Conservation (phyloP, 208 protist species). For the Trichomonas vaginalis region DNA sequence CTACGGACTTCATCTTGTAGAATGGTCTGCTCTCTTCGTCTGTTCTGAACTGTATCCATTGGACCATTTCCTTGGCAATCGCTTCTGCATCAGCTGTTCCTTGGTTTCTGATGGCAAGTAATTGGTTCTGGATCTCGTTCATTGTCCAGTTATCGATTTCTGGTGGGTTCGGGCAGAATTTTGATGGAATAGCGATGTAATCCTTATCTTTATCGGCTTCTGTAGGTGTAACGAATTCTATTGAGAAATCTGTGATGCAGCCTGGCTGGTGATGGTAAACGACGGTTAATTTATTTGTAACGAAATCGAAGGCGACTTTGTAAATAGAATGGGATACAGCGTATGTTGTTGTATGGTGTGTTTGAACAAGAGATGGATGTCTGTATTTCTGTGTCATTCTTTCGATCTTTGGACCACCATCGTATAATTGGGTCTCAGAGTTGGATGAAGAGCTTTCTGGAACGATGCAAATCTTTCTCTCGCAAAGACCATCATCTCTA, state of each 20-base stretch:
- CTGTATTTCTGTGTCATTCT: constrained; percentile 1
- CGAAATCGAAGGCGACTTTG: background rate
- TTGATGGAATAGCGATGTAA: background rate
- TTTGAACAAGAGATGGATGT: background rate
- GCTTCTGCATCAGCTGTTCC: background rate
- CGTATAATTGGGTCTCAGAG: background rate
- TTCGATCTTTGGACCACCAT: background rate
- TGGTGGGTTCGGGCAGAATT: background rate
- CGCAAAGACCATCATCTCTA: background rate
- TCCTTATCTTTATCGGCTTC: background rate
- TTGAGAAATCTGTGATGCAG: background rate
- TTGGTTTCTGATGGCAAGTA: background rate
- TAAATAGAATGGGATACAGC: background rate
- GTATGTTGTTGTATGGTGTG: background rate
- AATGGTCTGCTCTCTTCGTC: background rate
- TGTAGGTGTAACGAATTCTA: background rate
- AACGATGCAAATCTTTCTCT: background rate
- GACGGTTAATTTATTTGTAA: background rate
- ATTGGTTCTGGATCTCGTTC: background rate
- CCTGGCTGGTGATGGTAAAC: background rate
- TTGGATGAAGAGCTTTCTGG: background rate
- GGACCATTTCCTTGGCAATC: constrained; percentile 1
- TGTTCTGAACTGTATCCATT: background rate
- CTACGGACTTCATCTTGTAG: constrained; percentile 2
- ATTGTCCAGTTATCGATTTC: background rate